Base-by-base conservation (phyloP, 805 yeast genomes). In the Clavispora phyllophila region DNA sequence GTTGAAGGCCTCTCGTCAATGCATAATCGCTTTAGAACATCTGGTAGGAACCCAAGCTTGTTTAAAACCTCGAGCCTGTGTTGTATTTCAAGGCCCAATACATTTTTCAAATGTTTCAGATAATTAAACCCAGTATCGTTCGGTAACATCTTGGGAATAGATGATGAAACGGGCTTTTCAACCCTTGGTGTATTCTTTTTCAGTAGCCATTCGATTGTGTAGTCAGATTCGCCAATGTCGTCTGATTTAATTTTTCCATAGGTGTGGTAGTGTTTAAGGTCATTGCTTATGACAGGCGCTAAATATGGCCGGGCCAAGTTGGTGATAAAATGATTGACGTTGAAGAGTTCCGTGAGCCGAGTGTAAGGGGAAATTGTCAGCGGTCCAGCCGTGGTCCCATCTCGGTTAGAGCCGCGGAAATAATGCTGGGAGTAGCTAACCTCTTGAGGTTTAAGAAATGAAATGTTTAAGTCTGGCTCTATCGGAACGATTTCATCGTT, bases 221-320 rank as follows among this genome's bases (percentile, higher is more conserved):
- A 14, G 12, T 26, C 26, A 1, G 28, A 12, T 5, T n/a, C 31
- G 3, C 27, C 40, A 25, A 17, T 27, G 20, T 13, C 12, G 6
- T 15, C 56, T 8, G 33, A 2, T 28, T 50, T 51, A 3, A 63
- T 48, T 39, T 58, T 57, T 13, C 72, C 69, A 45, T 65, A 63
- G 3, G 61, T 25, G 42, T 73, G 76, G 47, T 76, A 77, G 57
- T 88, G 93, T 56, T 83, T 84, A 55, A 87, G 72, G 57, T 88
- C 96, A 50, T 86, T 84, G 28, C 86, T 81, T 34, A 93, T 76
- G 43, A 91, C 68, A 0, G 98, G 97, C 0, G 96, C 96, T 53
- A 91, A 68, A 56, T 91, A 93, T 0, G 98, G 97, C 48, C 97
- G 75, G 8, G 98, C 96, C 50, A 91, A 71, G 17, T 96, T 87